A percentile compares a stretch with the other conserved stretches of the same genome.
These are phyloP conservation scores for Pulveroboletus sp. DNA, from an alignment of 768 basidiomycete genomes.

Conservation along the genomic window DNA sequence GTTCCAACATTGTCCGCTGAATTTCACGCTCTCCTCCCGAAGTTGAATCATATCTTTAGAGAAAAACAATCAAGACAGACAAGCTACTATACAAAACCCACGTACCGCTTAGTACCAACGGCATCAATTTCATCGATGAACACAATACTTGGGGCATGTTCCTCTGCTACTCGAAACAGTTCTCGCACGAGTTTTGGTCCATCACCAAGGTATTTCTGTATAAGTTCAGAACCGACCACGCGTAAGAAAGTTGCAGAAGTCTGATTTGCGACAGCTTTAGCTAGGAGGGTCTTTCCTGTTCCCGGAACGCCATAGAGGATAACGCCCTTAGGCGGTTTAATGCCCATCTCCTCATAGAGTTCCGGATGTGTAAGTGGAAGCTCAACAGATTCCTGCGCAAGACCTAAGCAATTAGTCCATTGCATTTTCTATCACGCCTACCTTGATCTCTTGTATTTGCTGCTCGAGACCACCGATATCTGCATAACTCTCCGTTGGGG, in stretches of 20 bases:
- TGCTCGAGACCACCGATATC: constrained; percentile 95
- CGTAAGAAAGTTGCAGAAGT: constrained; percentile 97
- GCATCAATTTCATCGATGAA: constrained; percentile 99
- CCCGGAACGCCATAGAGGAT: constrained; percentile 98
- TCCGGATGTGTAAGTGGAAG: constrained; percentile 97
- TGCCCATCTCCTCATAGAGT: constrained; percentile 99
- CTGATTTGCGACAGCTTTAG: constrained; percentile 97
- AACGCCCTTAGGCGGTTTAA: constrained; percentile 99
- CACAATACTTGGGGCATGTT: constrained; percentile 96
- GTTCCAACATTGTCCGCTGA: constrained; percentile 97
- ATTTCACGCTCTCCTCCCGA: constrained; percentile 99
- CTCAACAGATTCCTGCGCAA: constrained; percentile 87
- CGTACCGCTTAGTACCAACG: constrained; percentile 92
- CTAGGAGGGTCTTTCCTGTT: constrained; percentile 95
- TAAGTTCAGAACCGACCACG: constrained; percentile 95
- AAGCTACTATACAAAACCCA: constrained; percentile 1
- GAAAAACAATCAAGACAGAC: constrained; percentile 2
- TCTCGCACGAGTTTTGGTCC: constrained; percentile 98
- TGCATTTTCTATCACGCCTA: constrained; percentile 24
- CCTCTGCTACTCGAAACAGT: constrained; percentile 94
- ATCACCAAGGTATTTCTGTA: constrained; percentile 99
- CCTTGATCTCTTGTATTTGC: constrained; percentile 99
- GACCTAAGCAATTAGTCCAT: neutral
- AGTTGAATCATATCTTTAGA: constrained; percentile 86
- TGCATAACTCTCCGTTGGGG: constrained; percentile 97